phyloP scores from a whole-genome alignment of 441 rosid species.

The Erodium texanum region DNA sequence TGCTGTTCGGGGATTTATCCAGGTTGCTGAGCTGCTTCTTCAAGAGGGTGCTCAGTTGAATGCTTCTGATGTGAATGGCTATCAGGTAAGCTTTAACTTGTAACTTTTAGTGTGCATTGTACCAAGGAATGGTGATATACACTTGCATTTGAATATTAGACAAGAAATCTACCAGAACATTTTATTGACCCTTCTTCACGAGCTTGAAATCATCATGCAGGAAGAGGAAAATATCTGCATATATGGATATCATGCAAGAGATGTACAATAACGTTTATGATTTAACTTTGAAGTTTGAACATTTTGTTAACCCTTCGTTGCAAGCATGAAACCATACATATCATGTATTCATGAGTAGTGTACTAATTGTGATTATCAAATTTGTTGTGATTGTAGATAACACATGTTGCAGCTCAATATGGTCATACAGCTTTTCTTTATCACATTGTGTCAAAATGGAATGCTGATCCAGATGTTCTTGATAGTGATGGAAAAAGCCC shows the following conservation, averaged over 20 bases:
- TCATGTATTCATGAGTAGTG: neutral
- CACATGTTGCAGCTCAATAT: conserved; percentile 95
- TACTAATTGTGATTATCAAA: neutral
- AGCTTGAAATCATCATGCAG: too few relatives aligned
- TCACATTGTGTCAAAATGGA: conserved; percentile 85
- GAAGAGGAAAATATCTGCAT: too few relatives aligned
- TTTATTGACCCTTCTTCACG: too few relatives aligned
- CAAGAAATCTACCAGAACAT: too few relatives aligned
- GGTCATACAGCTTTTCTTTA: conserved; percentile 94
- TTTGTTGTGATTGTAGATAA: conserved; percentile 47
- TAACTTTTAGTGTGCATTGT: too few relatives aligned
- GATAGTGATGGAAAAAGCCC: conserved; percentile 90
- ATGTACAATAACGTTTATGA: too few relatives aligned
- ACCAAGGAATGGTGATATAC: too few relatives aligned
- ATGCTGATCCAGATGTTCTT: conserved; percentile 83
- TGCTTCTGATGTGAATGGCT: conserved; percentile 72
- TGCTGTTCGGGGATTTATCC: conserved; percentile 88
- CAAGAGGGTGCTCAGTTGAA: conserved; percentile 71
- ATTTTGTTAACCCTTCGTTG: too few relatives aligned
- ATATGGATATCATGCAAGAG: too few relatives aligned
- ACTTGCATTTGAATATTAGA: too few relatives aligned
- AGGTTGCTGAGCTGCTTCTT: conserved; percentile 73
- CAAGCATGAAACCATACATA: too few relatives aligned
- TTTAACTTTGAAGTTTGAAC: too few relatives aligned
- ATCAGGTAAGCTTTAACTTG: conserved; percentile 47